Evolutionary conservation across 1,284 basidiomycete genomes (phyloP).

Genomic region (Hymenochaete sp.): DNA sequence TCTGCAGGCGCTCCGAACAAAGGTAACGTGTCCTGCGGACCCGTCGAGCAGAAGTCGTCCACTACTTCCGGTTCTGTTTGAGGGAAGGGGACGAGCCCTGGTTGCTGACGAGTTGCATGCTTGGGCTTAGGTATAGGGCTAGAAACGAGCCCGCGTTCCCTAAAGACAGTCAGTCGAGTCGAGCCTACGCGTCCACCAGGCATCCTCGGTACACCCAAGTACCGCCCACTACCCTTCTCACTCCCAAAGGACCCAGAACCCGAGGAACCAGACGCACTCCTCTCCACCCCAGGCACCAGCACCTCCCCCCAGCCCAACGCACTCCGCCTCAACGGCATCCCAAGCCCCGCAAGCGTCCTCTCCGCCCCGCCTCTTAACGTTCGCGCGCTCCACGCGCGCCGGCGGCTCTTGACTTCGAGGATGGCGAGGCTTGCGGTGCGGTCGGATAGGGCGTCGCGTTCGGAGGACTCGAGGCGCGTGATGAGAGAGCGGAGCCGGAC

Average conservation of each 20-base stretch:
- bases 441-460: not conserved
- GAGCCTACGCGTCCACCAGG: not conserved
- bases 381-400: slow-evolving; percentile 47
- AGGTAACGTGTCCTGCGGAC: slow-evolving; percentile 14
- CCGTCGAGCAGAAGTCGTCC: slow-evolving; percentile 17
- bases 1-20: slow-evolving; percentile 10
- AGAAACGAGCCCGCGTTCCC: not conserved
- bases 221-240: not conserved
- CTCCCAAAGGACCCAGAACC: not conserved
- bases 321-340: not conserved
- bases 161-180: not conserved
- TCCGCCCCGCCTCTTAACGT: slow-evolving; percentile 11
- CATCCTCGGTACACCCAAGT: not conserved
- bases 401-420: slow-evolving; percentile 41
- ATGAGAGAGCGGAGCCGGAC: slow-evolving; percentile 8
- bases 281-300: not conserved
- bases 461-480: not conserved
- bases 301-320: not conserved
- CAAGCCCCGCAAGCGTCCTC: slow-evolving; percentile 1
- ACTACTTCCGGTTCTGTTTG: slow-evolving; percentile 11
- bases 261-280: not conserved
- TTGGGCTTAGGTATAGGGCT: not conserved
- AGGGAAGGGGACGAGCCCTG: slow-evolving; percentile 11
- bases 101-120: not conserved
- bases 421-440: slow-evolving; percentile 25